Percentiles rank a stretch among this genome's conserved stretches.
phyloP scores from a whole-genome alignment of 495 filamentous ascomycete genomes.

The Annulohypoxylon nitens region DNA sequence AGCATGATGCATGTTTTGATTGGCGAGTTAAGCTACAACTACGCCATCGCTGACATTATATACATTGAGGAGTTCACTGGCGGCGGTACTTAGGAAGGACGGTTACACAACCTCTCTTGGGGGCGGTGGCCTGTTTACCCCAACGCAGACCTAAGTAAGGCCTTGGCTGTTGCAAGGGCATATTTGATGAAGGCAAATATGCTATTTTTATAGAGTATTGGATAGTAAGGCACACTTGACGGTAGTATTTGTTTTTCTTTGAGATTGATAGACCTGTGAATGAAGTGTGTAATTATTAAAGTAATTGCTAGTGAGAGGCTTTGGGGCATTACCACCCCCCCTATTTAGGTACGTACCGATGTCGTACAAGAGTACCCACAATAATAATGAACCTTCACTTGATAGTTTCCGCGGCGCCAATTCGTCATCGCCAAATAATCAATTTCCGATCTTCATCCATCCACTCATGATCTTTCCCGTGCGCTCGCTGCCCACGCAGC shows the following conservation, averaged over 20 bases:
- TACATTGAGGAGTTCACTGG: background rate
- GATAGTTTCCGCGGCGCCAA: background rate
- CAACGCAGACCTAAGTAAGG: background rate
- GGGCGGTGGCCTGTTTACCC: background rate
- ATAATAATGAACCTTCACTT: slow-evolving; percentile 12
- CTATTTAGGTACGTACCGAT: background rate
- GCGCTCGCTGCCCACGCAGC: slow-evolving; percentile 55
- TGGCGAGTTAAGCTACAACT: background rate
- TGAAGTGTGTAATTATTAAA: background rate
- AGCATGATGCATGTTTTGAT: background rate
- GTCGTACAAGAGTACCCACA: background rate
- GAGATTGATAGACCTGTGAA: background rate
- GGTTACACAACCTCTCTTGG: background rate
- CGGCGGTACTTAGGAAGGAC: background rate
- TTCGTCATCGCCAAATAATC: slow-evolving; percentile 23
- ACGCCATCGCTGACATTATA: background rate
- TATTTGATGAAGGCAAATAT: background rate
- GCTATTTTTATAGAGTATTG: no score
- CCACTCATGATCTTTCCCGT: slow-evolving; percentile 59
- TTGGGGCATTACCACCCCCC: background rate
- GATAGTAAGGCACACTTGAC: no score
- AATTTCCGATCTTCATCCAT: slow-evolving; percentile 54
- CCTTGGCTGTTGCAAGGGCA: background rate
- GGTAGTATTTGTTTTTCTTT: background rate
- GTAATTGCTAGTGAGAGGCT: background rate